A percentile compares a stretch with the other conserved stretches of the same genome.
Conservation (phyloP, 257 asterid species). For the Forsythia suspensa region DNA sequence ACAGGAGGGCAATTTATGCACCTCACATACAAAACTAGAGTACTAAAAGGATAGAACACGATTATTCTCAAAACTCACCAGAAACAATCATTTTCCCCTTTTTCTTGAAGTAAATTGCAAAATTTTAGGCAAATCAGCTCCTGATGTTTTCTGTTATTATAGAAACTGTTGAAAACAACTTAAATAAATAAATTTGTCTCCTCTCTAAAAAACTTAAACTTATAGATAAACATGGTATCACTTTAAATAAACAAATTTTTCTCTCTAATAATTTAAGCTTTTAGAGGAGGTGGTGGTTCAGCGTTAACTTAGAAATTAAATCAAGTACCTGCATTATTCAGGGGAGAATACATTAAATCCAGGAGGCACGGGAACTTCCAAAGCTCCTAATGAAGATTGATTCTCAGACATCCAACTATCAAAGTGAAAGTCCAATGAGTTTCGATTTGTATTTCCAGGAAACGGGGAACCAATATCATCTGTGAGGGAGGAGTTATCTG, state of each 20-base stretch:
- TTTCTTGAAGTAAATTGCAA: background rate
- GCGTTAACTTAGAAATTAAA: conserved; percentile 34
- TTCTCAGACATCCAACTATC: conserved; percentile 44
- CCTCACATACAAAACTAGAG: background rate
- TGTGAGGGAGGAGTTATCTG: conserved; percentile 12
- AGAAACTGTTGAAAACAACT: background rate
- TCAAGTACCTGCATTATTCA: conserved; percentile 40
- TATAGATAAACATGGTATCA: too few relatives aligned
- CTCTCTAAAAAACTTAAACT: background rate
- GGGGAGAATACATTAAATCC: conserved; percentile 42
- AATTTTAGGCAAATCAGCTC: background rate
- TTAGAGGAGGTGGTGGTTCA: conserved; percentile 1
- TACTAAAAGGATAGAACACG: background rate
- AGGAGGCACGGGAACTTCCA: conserved; percentile 40
- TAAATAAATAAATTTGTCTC: background rate
- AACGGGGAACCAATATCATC: conserved; percentile 29
- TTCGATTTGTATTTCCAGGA: conserved; percentile 27
- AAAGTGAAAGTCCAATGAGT: conserved; percentile 28
- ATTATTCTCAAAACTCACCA: background rate
- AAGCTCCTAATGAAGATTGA: conserved; percentile 31
- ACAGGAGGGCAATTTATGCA: background rate
- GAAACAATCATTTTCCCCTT: background rate
- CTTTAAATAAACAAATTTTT: too few relatives aligned
- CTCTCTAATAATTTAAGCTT: background rate
- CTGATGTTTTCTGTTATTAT: background rate